Evolutionary conservation across 257 asterid species (phyloP).

Genomic region (Penstemon eatonii): DNA sequence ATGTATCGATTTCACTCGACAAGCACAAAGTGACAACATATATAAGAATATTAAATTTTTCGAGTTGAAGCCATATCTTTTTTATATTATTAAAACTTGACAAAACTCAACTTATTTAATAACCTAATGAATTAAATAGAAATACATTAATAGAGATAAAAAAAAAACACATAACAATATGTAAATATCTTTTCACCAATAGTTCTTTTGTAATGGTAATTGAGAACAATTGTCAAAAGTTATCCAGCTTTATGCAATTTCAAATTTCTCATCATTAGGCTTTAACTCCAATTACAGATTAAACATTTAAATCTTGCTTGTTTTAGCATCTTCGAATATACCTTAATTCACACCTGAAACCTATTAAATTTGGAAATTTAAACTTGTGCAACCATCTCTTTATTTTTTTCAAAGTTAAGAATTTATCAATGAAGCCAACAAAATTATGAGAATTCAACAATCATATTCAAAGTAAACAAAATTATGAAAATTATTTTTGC

Average conservation of each 20-base stretch:
- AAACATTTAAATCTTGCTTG: background rate
- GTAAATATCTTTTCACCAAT: too few relatives aligned
- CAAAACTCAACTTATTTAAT: too few relatives aligned
- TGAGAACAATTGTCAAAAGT: background rate
- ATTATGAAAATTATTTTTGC: constrained; percentile 29
- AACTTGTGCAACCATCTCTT: constrained; percentile 14
- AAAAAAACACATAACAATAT: too few relatives aligned
- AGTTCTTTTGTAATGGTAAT: too few relatives aligned
- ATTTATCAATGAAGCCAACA: background rate
- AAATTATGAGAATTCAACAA: background rate
- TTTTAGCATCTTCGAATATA: constrained; percentile 11
- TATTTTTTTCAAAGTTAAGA: constrained; percentile 19
- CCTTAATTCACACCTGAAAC: background rate
- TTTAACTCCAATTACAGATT: constrained; percentile 6
- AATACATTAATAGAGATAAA: too few relatives aligned
- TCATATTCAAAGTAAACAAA: background rate
- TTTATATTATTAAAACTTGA: too few relatives aligned
- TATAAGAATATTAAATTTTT: too few relatives aligned
- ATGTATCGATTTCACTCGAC: too few relatives aligned
- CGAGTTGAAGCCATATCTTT: too few relatives aligned
- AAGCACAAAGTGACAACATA: too few relatives aligned
- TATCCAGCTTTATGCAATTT: background rate
- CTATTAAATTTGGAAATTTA: background rate
- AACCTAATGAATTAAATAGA: too few relatives aligned
- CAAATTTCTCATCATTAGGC: constrained; percentile 12